Percentiles rank a stretch among this genome's conserved stretches.
These are phyloP conservation scores for Gaeumannomyces tritici DNA, from an alignment of 2,329 filamentous ascomycete species.

Conservation along the genomic window DNA sequence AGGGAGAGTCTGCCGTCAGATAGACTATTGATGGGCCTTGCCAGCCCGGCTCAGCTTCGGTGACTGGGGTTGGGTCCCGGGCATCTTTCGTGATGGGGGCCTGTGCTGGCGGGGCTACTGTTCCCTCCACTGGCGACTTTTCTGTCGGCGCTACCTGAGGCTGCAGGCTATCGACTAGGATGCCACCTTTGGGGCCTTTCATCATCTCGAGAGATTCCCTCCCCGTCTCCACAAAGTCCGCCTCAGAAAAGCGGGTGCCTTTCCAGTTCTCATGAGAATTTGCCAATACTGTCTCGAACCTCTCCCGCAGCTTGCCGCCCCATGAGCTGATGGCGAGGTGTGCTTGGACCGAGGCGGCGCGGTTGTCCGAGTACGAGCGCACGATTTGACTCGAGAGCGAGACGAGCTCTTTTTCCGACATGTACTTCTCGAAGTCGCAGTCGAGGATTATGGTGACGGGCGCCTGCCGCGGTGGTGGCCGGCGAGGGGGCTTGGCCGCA, in stretches of 20 bases:
- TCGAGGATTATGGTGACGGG: slow-evolving; percentile 80
- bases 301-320: slow-evolving; percentile 61
- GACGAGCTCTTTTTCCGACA: slow-evolving; percentile 77
- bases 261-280: slow-evolving; percentile 73
- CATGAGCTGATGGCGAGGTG: slow-evolving; percentile 75
- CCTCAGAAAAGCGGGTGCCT: slow-evolving; percentile 61
- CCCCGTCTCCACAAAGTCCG: slow-evolving; percentile 64
- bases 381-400: slow-evolving; percentile 80
- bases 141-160: slow-evolving; percentile 14
- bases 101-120: not conserved
- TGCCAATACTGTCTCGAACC: slow-evolving; percentile 68
- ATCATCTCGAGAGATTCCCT: slow-evolving; percentile 59
- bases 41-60: slow-evolving; percentile 20
- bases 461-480: slow-evolving; percentile 25
- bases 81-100: slow-evolving; percentile 9
- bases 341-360: slow-evolving; percentile 52
- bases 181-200: slow-evolving; percentile 44
- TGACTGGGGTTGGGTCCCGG: slow-evolving; percentile 20
- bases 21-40: slow-evolving; percentile 57
- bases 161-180: slow-evolving; percentile 46
- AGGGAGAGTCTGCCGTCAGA: slow-evolving; percentile 81
- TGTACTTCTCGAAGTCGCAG: slow-evolving; percentile 84
- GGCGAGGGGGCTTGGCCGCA: slow-evolving; percentile 21
- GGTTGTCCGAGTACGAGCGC: slow-evolving; percentile 82
- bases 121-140: not conserved